Conservation (phyloP, 2,329 filamentous ascomycete genomes). For the Botryotinia globosa region DNA sequence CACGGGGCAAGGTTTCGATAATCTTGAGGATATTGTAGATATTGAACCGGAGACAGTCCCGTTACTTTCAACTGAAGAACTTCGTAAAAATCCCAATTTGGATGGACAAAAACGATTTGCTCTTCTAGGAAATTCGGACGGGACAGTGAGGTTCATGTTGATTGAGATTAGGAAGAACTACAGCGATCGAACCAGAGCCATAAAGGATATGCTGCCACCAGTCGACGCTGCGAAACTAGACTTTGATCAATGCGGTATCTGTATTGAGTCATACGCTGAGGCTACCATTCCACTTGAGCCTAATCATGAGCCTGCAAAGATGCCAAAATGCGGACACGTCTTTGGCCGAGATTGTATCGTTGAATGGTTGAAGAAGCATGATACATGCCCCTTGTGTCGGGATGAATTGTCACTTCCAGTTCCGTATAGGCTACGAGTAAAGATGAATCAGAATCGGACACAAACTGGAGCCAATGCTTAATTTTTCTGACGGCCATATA, state of each 20-base stretch:
- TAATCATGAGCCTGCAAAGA: neutral
- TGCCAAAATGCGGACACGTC: neutral
- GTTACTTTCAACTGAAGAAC: neutral
- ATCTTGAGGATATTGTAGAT: neutral
- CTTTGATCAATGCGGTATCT: neutral
- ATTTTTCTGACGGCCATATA: neutral
- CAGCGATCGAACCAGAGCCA: neutral
- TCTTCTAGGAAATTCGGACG: neutral
- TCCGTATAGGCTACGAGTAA: neutral
- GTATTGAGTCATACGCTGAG: neutral
- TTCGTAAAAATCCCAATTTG: neutral
- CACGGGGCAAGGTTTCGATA: neutral
- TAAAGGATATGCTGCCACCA: neutral
- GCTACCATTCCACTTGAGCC: neutral
- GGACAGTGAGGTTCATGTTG: neutral
- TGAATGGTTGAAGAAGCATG: neutral
- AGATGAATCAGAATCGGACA: neutral
- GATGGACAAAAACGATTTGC: neutral
- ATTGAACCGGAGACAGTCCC: neutral
- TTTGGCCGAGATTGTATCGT: neutral
- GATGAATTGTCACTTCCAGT: neutral
- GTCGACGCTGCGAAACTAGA: neutral
- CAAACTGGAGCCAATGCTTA: neutral
- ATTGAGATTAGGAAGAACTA: neutral
- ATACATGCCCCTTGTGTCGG: conserved; percentile 4